Evolutionary conservation across 1,284 basidiomycete species (phyloP).

Genomic region (Tilletia setariae): DNA sequence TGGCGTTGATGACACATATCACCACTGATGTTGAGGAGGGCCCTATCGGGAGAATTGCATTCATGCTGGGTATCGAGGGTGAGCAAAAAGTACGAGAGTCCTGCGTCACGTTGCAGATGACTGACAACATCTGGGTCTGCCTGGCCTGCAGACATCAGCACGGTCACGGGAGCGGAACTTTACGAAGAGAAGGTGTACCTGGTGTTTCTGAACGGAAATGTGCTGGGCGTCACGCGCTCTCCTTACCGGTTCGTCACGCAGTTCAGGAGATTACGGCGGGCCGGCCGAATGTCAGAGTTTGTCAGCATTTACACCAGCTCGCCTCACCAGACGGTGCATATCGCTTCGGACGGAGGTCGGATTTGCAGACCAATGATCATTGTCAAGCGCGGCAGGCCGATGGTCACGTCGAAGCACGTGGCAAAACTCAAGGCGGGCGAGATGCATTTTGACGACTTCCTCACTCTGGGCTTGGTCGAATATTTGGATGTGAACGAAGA

Average conservation of each 20-base stretch:
- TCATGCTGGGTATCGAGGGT: conserved; percentile 94
- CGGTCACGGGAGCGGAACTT: conserved; percentile 91
- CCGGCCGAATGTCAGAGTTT: conserved; percentile 90
- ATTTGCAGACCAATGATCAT: conserved; percentile 99
- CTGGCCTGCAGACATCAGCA: conserved; percentile 70
- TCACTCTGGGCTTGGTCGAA: conserved; percentile 92
- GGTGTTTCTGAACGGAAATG: conserved; percentile 94
- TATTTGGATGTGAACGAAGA: conserved; percentile 99
- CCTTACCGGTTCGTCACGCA: conserved; percentile 80
- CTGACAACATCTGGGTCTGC: background rate
- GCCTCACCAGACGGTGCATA: conserved; percentile 91
- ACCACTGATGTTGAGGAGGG: conserved; percentile 98
- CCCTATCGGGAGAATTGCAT: conserved; percentile 83
- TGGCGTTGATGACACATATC: conserved; percentile 99
- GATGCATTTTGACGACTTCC: conserved; percentile 89
- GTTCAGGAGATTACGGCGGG: conserved; percentile 87
- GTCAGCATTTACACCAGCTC: conserved; percentile 95
- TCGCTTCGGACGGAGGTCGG: conserved; percentile 93
- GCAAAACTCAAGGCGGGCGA: conserved; percentile 71
- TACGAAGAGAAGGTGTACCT: conserved; percentile 86
- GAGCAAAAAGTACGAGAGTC: background rate
- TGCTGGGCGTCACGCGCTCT: conserved; percentile 86
- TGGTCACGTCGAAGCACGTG: conserved; percentile 79
- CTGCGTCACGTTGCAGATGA: too few relatives aligned
- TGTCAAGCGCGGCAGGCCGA: conserved; percentile 76